A percentile compares a stretch with the other conserved stretches of the same genome.
Conservation (phyloP, 352 stramenopile genomes). For the Phytophthora cryptogea region DNA sequence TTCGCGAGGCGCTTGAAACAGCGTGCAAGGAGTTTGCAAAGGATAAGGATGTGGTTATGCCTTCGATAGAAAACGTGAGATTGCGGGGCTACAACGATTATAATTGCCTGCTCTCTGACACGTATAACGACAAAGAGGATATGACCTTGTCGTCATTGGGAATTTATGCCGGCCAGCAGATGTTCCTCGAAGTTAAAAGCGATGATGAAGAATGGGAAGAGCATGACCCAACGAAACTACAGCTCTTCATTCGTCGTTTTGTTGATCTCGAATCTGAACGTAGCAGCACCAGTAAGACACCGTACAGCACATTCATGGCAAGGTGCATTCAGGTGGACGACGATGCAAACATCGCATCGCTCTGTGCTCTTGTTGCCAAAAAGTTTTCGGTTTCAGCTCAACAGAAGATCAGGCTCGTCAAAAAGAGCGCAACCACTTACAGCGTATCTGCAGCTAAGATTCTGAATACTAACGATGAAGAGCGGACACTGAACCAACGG, state of each 20-base stretch:
- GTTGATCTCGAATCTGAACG: conserved; percentile 24
- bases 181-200: conserved; percentile 75
- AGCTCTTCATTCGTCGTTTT: conserved; percentile 78
- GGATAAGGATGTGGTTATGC: conserved; percentile 55
- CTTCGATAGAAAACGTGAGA: conserved; percentile 59
- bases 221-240: conserved; percentile 65
- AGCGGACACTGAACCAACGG: conserved; percentile 42
- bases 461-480: conserved; percentile 56
- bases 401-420: conserved; percentile 62
- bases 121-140: conserved; percentile 61
- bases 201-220: conserved; percentile 65
- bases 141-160: conserved; percentile 58
- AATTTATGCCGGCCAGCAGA: conserved; percentile 72
- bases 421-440: conserved; percentile 73
- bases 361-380: conserved; percentile 49
- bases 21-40: conserved; percentile 62
- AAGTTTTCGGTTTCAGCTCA: conserved; percentile 56
- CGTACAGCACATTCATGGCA: conserved; percentile 33
- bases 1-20: conserved; percentile 50
- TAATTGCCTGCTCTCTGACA: conserved; percentile 65
- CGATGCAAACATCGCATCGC: conserved; percentile 54
- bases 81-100: conserved; percentile 82
- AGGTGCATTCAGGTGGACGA: conserved; percentile 70
- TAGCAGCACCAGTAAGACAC: conserved; percentile 9
- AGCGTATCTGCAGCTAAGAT: conserved; percentile 66